Conservation (phyloP, 805 yeast genomes). For the Ogataea salicorniae region DNA sequence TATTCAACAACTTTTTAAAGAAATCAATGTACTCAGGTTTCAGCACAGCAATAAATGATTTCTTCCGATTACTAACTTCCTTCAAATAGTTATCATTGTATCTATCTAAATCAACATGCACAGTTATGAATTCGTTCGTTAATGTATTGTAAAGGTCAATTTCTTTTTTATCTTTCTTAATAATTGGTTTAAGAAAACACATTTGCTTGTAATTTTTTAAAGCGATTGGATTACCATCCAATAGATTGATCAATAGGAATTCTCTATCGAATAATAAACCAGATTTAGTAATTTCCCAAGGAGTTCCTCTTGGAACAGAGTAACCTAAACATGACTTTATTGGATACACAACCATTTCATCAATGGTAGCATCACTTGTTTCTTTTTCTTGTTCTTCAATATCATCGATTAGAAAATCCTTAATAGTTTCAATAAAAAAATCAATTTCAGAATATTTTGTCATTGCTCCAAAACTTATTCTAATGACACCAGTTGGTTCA, state of each 20-base stretch:
- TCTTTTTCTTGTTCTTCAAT: background rate
- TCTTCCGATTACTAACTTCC: slow-evolving; percentile 2
- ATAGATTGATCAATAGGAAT: slow-evolving; percentile 32
- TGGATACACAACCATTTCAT: slow-evolving; percentile 32
- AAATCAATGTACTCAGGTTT: slow-evolving; percentile 23
- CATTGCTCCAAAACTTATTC: slow-evolving; percentile 40
- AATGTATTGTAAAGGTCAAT: slow-evolving; percentile 4
- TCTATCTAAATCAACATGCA: background rate
- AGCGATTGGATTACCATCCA: slow-evolving; percentile 24
- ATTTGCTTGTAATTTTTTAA: slow-evolving; percentile 32
- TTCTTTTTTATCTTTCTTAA: slow-evolving; percentile 10
- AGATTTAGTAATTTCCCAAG: slow-evolving; percentile 26
- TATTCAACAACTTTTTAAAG: slow-evolving; percentile 26
- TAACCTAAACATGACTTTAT: slow-evolving; percentile 39
- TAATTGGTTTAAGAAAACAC: slow-evolving; percentile 31
- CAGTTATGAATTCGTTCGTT: slow-evolving; percentile 1
- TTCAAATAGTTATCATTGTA: background rate
- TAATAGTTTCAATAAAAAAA: slow-evolving; percentile 21
- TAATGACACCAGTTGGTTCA: slow-evolving; percentile 36
- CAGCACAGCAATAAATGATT: slow-evolving; percentile 4
- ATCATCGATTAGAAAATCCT: slow-evolving; percentile 21
- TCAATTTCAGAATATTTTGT: slow-evolving; percentile 31
- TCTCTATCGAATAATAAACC: slow-evolving; percentile 39
- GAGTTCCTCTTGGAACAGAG: slow-evolving; percentile 17
- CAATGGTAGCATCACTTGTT: slow-evolving; percentile 10